phyloP scores from a whole-genome alignment of 495 filamentous ascomycete species.

The Podospora pseudocomata region DNA sequence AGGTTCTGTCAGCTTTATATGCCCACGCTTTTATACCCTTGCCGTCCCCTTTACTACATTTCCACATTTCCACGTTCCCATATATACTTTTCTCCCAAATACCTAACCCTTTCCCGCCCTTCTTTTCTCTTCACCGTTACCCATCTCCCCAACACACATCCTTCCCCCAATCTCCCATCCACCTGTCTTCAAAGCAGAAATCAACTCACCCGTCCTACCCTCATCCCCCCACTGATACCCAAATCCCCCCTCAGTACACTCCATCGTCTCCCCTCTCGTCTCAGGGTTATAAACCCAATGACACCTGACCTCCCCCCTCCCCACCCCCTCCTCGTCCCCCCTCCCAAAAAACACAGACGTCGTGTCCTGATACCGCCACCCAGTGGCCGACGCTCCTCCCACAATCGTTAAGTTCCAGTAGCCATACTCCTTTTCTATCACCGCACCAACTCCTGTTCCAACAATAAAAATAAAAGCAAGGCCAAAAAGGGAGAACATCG shows the following conservation, averaged over 20 bases:
- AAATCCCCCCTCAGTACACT: not conserved
- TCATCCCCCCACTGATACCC: conserved; percentile 6
- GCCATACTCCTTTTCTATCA: not conserved
- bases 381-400: not conserved
- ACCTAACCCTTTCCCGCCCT: too few species aligned
- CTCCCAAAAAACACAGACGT: not conserved
- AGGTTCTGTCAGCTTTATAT: not conserved
- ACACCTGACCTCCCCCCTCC: not conserved
- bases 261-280: conserved; percentile 4
- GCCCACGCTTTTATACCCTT: not conserved
- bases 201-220: not conserved
- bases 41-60: too few species aligned
- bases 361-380: conserved; percentile 4
- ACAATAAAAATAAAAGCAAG: not conserved
- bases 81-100: not conserved
- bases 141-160: too few species aligned
- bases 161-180: too few species aligned
- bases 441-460: not conserved
- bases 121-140: too few species aligned
- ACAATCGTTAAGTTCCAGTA: conserved; percentile 3
- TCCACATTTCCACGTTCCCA: not conserved
- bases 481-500: not conserved
- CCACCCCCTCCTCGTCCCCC: not conserved
- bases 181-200: not conserved
- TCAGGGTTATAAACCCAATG: conserved; percentile 2